Percentiles rank a stretch among this genome's conserved stretches.
Conservation (phyloP, 257 asterid genomes). For the Nicotiana otophora region DNA sequence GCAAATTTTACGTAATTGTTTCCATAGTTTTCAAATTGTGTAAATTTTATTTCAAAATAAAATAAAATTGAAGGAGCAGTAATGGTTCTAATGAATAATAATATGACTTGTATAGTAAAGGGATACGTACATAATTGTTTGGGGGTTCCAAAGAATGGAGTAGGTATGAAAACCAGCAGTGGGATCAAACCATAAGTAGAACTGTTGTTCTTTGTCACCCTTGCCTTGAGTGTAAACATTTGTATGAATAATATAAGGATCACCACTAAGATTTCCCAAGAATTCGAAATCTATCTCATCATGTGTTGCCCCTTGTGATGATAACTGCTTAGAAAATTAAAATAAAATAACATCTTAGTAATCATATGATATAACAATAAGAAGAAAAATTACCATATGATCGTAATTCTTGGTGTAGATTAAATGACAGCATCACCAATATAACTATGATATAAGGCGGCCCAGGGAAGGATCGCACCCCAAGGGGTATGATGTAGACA, state of each 20-base stretch:
- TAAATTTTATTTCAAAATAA: too few relatives aligned
- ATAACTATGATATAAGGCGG: neutral
- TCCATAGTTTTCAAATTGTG: too few relatives aligned
- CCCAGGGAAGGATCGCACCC: too few relatives aligned
- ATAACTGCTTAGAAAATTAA: slow-evolving; percentile 29
- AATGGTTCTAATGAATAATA: neutral
- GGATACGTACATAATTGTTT: slow-evolving; percentile 51
- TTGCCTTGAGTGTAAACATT: slow-evolving; percentile 77
- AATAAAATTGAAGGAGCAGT: too few relatives aligned
- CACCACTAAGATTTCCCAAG: slow-evolving; percentile 70
- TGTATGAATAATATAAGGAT: slow-evolving; percentile 81
- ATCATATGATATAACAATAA: neutral
- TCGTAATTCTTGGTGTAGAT: neutral
- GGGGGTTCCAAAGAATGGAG: slow-evolving; percentile 75
- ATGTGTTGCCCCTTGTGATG: slow-evolving; percentile 68
- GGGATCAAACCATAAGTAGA: slow-evolving; percentile 87
- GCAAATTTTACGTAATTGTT: too few relatives aligned
- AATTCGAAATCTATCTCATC: slow-evolving; percentile 91
- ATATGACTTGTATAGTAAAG: neutral
- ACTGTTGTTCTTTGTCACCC: slow-evolving; percentile 77
- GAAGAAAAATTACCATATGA: neutral
- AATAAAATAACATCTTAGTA: neutral
- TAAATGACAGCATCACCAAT: neutral
- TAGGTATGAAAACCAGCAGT: slow-evolving; percentile 75
- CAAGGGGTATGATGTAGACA: too few relatives aligned